Evolutionary conservation across 208 protist species (phyloP), one percentile per base, ranked within the genome.

Genomic region (Trypanosoma boissoni): DNA sequence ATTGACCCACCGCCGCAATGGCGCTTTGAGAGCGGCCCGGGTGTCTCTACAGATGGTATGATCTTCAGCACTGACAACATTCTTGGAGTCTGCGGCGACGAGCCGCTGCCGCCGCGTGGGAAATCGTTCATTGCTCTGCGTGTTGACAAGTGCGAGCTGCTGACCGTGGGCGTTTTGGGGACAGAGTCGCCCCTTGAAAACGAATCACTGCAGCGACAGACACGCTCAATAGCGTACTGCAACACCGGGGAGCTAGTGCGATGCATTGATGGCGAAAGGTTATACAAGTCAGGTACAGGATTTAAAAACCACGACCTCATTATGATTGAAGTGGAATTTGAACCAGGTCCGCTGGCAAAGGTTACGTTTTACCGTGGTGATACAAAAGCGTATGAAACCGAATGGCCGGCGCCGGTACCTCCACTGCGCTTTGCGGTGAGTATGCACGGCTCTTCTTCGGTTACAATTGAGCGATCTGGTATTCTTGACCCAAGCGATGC

Each of bases 401-500:
- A 72, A 39, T 92, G 81, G 80, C 88, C 78, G 0, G 66, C 71
- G 0, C 88, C 88, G 9, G 70, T 85, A 20, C 78, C 83, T 8
- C 80, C 84, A 20, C 60, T 95, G 29, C 84, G 87, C 56, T 92
- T 92, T 51, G 88, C 88, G 0, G 83, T 86, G 36, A 92, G 88
- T 64, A 72, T 95, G 62, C 77, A 86, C 44, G 88, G 84, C 9
- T 56, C 65, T n/a, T 92, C 88, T 1, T 54, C 74, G 5, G 80
- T 92, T 24, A 76, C 65, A 12, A 82, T 95, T 27, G 53, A 59
- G 79, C 26, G 58, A 58, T 62, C 37, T 53, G 16, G 21, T 45
- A 50, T 51, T 9, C 18, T 27, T 27, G 68, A 60, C 10, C 18
- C 28, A 27, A 24, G 18, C 20, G 54, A 23, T 12, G 49, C 36